These are phyloP conservation scores for Maudiozyma barnettii DNA, from an alignment of 805 yeast species.

Conservation along the genomic window DNA sequence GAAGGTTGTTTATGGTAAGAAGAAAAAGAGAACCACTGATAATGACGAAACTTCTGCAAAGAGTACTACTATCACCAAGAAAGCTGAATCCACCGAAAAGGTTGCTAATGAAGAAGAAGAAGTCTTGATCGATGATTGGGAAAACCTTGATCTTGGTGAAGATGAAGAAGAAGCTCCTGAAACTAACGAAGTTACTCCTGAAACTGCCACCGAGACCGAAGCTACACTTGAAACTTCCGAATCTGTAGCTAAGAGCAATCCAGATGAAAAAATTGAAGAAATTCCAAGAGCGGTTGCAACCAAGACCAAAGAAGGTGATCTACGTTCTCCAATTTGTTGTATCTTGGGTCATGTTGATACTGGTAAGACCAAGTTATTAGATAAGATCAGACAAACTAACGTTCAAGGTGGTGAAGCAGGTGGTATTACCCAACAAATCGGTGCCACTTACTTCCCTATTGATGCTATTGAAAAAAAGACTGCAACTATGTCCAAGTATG, in stretches of 20 bases:
- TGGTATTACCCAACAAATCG: constrained; percentile 99
- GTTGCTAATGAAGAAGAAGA: constrained; percentile 38
- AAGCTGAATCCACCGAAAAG: constrained; percentile 16
- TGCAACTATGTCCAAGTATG: constrained; percentile 78
- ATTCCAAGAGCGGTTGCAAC: constrained; percentile 11
- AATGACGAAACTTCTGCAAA: constrained; percentile 20
- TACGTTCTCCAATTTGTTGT: constrained; percentile 99
- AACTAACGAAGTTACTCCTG: constrained; percentile 19
- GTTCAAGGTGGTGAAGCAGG: constrained; percentile 99
- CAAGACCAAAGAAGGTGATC: constrained; percentile 35
- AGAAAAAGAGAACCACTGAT: constrained; percentile 42
- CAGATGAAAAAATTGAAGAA: constrained; percentile 25
- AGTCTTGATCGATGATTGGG: constrained; percentile 79
- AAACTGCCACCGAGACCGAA: constrained; percentile 6
- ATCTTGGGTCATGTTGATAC: constrained; percentile 99
- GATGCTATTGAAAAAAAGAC: constrained; percentile 88
- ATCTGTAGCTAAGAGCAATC: constrained; percentile 20
- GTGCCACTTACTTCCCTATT: constrained; percentile 99
- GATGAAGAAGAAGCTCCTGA: constrained; percentile 33
- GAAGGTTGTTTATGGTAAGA: constrained; percentile 63
- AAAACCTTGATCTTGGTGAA: constrained; percentile 52
- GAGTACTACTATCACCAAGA: constrained; percentile 17
- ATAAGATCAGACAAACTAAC: constrained; percentile 95
- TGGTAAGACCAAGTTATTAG: constrained; percentile 95
- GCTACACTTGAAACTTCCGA: constrained; percentile 7